Evolutionary conservation across 2,329 filamentous ascomycete genomes (phyloP).

Genomic region (Hymenoscyphus infarciens): DNA sequence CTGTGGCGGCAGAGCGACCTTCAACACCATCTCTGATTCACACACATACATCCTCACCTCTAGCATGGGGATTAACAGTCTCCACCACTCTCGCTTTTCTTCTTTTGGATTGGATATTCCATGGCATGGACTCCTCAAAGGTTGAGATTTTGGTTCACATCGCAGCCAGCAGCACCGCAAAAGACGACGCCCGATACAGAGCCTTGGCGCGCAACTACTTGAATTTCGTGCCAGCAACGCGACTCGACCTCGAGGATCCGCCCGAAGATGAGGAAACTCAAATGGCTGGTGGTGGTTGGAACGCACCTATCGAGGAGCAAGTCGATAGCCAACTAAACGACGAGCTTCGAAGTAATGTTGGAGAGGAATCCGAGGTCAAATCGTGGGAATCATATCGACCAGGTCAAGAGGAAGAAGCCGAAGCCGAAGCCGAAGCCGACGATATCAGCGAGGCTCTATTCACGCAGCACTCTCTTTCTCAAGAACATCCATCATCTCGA

Average conservation of each 20-base stretch:
- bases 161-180: constrained; percentile 32
- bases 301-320: constrained; percentile 34
- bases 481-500: constrained; percentile 2
- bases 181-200: constrained; percentile 34
- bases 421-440: not conserved
- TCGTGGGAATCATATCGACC: constrained; percentile 28
- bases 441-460: not conserved
- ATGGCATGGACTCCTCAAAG: constrained; percentile 11
- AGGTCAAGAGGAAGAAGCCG: constrained; percentile 16
- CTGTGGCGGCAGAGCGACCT: not conserved
- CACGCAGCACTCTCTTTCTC: constrained; percentile 3
- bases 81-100: not conserved
- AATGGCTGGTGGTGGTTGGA: constrained; percentile 42
- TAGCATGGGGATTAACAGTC: not conserved
- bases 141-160: constrained; percentile 36
- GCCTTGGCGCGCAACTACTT: constrained; percentile 34
- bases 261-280: constrained; percentile 35
- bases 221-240: constrained; percentile 26
- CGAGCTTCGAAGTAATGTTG: constrained; percentile 9
- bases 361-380: constrained; percentile 9
- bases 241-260: constrained; percentile 14
- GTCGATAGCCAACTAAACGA: constrained; percentile 17
- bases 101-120: not conserved
- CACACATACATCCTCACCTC: not conserved
- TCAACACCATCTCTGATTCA: not conserved